These are phyloP conservation scores for Saccharomycopsis selenospora DNA, from an alignment of 805 yeast genomes.

Conservation along the genomic window DNA sequence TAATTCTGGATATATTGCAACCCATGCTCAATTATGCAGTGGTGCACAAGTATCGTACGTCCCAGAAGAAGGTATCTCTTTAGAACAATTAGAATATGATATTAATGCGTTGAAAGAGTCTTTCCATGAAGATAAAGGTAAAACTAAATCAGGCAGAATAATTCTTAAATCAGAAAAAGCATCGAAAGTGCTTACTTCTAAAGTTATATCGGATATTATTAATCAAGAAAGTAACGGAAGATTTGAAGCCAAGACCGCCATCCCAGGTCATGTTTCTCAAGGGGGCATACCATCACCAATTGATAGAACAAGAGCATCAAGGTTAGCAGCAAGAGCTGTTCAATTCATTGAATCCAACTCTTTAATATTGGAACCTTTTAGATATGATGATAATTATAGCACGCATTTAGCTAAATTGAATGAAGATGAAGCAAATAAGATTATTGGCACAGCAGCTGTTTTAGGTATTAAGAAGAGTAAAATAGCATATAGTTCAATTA, in stretches of 20 bases:
- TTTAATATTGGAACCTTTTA: conserved; percentile 24
- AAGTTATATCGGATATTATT: conserved; percentile 60
- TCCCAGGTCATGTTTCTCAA: conserved; percentile 85
- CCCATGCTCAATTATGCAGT: conserved; percentile 57
- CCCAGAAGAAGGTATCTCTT: conserved; percentile 62
- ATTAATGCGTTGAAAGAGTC: conserved; percentile 52
- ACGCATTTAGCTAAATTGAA: conserved; percentile 26
- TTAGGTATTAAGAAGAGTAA: conserved; percentile 77
- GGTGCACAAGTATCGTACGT: conserved; percentile 73
- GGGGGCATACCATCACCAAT: conserved; percentile 73
- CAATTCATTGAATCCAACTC: conserved; percentile 52
- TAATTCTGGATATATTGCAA: conserved; percentile 71
- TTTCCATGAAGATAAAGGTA: conserved; percentile 56
- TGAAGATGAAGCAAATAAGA: conserved; percentile 28
- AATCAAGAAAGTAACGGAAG: conserved; percentile 54
- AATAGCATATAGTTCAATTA: conserved; percentile 64
- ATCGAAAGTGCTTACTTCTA: conserved; percentile 52
- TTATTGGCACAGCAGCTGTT: conserved; percentile 56
- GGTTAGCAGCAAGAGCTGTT: conserved; percentile 63
- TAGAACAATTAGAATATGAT: conserved; percentile 58
- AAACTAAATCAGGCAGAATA: conserved; percentile 61
- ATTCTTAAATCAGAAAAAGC: conserved; percentile 62
- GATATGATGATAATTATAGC: conserved; percentile 29
- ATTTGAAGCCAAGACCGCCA: conserved; percentile 72
- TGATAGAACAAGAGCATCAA: conserved; percentile 68